Evolutionary conservation across 345 rosid genomes (phyloP).

Genomic region (Rubroshorea leprosula): DNA sequence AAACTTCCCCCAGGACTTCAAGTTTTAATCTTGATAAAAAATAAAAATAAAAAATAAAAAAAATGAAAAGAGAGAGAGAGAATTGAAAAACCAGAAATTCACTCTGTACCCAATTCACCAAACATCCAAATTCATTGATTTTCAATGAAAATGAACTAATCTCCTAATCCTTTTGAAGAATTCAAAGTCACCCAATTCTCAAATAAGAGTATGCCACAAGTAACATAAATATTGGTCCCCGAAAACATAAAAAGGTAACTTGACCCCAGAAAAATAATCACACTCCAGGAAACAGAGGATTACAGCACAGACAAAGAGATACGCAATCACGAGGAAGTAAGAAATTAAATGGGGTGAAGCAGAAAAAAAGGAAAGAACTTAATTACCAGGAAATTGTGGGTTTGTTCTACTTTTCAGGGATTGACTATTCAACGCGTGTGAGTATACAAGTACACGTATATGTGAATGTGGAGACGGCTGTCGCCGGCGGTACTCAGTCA

Average conservation of each 20-base stretch:
- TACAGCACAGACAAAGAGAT: neutral
- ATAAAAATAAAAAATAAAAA: no score
- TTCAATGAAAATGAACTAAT: neutral
- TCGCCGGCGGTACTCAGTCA: neutral
- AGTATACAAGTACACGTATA: conserved; percentile 5
- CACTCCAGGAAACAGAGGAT: conserved; percentile 7
- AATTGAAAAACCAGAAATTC: conserved; percentile 4
- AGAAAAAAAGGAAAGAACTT: conserved; percentile 1
- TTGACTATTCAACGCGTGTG: conserved; percentile 37
- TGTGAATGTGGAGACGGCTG: neutral
- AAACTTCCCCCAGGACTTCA: neutral
- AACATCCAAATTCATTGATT: conserved; percentile 14
- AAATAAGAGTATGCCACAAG: conserved; percentile 12
- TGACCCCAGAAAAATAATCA: neutral
- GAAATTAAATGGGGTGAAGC: neutral
- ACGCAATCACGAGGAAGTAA: neutral
- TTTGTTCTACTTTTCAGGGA: neutral
- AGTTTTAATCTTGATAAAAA: neutral
- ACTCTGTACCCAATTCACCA: conserved; percentile 22
- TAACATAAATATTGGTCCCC: neutral
- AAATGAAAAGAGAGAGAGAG: no score
- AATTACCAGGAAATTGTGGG: conserved; percentile 17
- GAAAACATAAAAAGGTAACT: neutral
- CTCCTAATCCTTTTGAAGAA: neutral
- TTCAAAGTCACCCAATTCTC: conserved; percentile 23